These are phyloP conservation scores for Backusella sp. DNA, from an alignment of 192 early-diverging fungal genomes.

Conservation along the genomic window DNA sequence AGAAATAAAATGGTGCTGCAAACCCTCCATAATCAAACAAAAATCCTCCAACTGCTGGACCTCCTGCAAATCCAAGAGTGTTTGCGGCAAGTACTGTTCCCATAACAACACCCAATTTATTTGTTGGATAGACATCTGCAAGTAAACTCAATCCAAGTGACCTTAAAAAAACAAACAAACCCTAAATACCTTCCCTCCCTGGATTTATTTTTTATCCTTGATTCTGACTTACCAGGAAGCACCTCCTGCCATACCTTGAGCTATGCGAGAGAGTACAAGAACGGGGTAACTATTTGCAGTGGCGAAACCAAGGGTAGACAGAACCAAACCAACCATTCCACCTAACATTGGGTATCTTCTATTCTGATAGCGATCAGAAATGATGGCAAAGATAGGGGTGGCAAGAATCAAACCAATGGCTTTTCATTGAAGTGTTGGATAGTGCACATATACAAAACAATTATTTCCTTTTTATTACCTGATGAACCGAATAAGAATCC, in stretches of 20 bases:
- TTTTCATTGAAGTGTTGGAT: slow-evolving; percentile 10
- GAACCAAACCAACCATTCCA: slow-evolving; percentile 62
- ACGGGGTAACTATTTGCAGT: slow-evolving; percentile 60
- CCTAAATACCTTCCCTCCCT: not conserved
- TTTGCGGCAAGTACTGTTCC: slow-evolving; percentile 65
- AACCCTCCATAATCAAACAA: slow-evolving; percentile 65
- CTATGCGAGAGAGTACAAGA: slow-evolving; percentile 67
- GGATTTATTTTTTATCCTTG: not conserved
- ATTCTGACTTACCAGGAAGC: slow-evolving; percentile 55
- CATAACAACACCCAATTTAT: slow-evolving; percentile 66
- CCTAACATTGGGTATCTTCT: slow-evolving; percentile 75
- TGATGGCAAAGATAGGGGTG: slow-evolving; percentile 62
- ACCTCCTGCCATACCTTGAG: slow-evolving; percentile 72
- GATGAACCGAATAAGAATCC: slow-evolving; percentile 74
- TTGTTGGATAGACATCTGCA: slow-evolving; percentile 64
- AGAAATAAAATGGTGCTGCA: slow-evolving; percentile 69
- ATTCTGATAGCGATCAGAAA: slow-evolving; percentile 71
- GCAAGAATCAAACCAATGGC: slow-evolving; percentile 61
- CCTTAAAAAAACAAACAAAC: slow-evolving; percentile 28
- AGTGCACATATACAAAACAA: not conserved
- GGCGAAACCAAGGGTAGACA: slow-evolving; percentile 65
- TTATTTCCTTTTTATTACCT: slow-evolving; percentile 38
- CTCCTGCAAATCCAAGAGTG: slow-evolving; percentile 64
- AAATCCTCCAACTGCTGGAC: slow-evolving; percentile 65
- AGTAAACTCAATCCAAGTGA: slow-evolving; percentile 71